Percentiles rank a stretch among this genome's conserved stretches.
Evolutionary conservation across 2,329 filamentous ascomycete species (phyloP).

Genomic region (Fusarium sp.): DNA sequence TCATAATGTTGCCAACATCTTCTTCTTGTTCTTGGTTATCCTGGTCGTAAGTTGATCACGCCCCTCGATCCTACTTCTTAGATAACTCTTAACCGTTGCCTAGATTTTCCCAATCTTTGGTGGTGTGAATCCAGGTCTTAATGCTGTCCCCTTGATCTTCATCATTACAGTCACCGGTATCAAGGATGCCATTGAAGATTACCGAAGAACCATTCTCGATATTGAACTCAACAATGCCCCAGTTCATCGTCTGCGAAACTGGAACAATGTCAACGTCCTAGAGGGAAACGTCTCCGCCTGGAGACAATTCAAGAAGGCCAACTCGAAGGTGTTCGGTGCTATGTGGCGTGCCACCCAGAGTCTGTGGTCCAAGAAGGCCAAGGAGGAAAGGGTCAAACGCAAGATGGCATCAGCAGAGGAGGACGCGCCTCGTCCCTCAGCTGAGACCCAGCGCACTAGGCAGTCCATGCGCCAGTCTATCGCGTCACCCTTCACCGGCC

Average conservation of each 20-base stretch:
- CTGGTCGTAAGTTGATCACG: slow-evolving; percentile 75
- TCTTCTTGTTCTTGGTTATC: slow-evolving; percentile 97
- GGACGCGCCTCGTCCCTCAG: slow-evolving; percentile 72
- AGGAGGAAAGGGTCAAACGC: slow-evolving; percentile 60
- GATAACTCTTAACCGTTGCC: slow-evolving; percentile 35
- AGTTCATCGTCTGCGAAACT: slow-evolving; percentile 87
- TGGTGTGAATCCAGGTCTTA: slow-evolving; percentile 87
- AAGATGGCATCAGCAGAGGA: slow-evolving; percentile 50
- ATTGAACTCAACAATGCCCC: slow-evolving; percentile 96
- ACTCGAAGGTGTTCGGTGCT: slow-evolving; percentile 68
- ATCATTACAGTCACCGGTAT: slow-evolving; percentile 89
- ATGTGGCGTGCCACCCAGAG: slow-evolving; percentile 61
- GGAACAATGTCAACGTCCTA: slow-evolving; percentile 91
- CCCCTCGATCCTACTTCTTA: slow-evolving; percentile 1
- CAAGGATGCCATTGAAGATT: slow-evolving; percentile 97
- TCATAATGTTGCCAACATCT: slow-evolving; percentile 97
- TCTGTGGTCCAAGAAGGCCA: slow-evolving; percentile 64
- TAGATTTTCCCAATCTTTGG: slow-evolving; percentile 98
- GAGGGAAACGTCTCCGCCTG: slow-evolving; percentile 87
- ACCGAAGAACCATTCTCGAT: slow-evolving; percentile 88
- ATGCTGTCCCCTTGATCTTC: slow-evolving; percentile 90
- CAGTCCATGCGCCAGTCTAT: slow-evolving; percentile 53
- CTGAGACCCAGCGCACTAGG: slow-evolving; percentile 52
- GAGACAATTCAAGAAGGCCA: slow-evolving; percentile 92
- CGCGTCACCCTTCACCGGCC: slow-evolving; percentile 64